Evolutionary conservation across 1,284 basidiomycete species (phyloP).

Genomic region (Leccinum pallidistipes): DNA sequence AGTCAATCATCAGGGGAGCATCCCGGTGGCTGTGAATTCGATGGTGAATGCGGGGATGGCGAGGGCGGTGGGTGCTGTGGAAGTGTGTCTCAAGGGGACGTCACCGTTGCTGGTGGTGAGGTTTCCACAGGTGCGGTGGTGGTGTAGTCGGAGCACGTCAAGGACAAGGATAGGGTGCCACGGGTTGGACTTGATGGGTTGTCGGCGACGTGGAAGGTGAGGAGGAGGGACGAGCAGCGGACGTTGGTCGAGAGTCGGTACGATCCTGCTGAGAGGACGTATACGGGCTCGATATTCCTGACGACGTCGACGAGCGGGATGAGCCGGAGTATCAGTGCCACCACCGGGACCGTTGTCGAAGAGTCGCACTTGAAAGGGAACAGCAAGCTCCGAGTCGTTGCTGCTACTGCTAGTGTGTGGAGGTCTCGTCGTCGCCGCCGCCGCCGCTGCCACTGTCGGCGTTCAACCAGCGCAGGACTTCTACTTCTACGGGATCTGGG

Average conservation of each 20-base stretch:
- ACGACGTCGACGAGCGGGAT: constrained; percentile 17
- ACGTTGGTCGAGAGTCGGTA: constrained; percentile 53
- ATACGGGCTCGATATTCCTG: constrained; percentile 50
- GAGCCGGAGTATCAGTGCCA: background rate
- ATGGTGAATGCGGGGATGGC: constrained; percentile 82
- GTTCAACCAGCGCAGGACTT: constrained; percentile 13
- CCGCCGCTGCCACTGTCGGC: constrained; percentile 15
- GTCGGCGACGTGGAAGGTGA: constrained; percentile 52
- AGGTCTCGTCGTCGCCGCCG: background rate
- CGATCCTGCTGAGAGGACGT: constrained; percentile 47
- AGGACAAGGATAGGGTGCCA: background rate
- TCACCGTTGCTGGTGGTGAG: constrained; percentile 66
- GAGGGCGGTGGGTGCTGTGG: constrained; percentile 67
- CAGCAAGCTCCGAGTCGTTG: constrained; percentile 1
- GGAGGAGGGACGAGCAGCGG: constrained; percentile 56
- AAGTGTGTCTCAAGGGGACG: constrained; percentile 64
- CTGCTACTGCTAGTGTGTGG: background rate
- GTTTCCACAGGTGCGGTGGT: constrained; percentile 63
- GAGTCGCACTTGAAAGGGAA: constrained; percentile 20
- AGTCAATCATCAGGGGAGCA: constrained; percentile 86
- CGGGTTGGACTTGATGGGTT: background rate
- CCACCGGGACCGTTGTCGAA: constrained; percentile 13
- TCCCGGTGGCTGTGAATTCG: constrained; percentile 86
- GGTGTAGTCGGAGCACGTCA: constrained; percentile 51
- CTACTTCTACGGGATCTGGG: constrained; percentile 17